Conservation (phyloP, 2,329 filamentous ascomycete species). For the Pezicula neosporulosa region DNA sequence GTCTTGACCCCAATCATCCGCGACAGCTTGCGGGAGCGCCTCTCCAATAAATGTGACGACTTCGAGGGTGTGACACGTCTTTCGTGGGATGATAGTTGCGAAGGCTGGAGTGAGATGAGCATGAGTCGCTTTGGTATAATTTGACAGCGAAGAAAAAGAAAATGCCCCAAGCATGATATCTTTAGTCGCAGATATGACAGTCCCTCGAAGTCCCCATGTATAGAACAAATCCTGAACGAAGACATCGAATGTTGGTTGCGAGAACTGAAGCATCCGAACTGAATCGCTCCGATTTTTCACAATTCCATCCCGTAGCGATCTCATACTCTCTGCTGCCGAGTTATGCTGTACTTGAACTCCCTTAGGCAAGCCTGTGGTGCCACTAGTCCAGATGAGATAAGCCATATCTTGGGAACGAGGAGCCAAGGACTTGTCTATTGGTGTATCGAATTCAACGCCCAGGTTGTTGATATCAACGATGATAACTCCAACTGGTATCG, state of each 20-base stretch:
- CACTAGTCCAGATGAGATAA: slow-evolving; percentile 17
- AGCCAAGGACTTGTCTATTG: neutral
- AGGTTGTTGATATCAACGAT: neutral
- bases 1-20: slow-evolving; percentile 33
- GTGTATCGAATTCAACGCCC: slow-evolving; percentile 12
- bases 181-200: slow-evolving; percentile 72
- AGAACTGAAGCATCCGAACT: slow-evolving; percentile 84
- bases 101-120: slow-evolving; percentile 30
- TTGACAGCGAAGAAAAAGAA: slow-evolving; percentile 15
- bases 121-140: slow-evolving; percentile 25
- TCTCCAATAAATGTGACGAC: slow-evolving; percentile 33
- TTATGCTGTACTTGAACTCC: slow-evolving; percentile 76
- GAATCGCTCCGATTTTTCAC: slow-evolving; percentile 70
- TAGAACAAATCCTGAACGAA: slow-evolving; percentile 88
- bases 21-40: slow-evolving; percentile 28
- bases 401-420: neutral
- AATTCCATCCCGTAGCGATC: slow-evolving; percentile 77
- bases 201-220: slow-evolving; percentile 88
- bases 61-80: slow-evolving; percentile 25
- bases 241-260: slow-evolving; percentile 56
- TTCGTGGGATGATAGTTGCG: slow-evolving; percentile 24
- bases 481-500: neutral
- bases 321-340: slow-evolving; percentile 81
- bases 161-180: slow-evolving; percentile 56
- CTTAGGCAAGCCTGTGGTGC: slow-evolving; percentile 19